A percentile compares a stretch with the other conserved stretches of the same genome.
phyloP scores from a whole-genome alignment of 2,329 filamentous ascomycete genomes.

The Akanthomyces uredinophilus region DNA sequence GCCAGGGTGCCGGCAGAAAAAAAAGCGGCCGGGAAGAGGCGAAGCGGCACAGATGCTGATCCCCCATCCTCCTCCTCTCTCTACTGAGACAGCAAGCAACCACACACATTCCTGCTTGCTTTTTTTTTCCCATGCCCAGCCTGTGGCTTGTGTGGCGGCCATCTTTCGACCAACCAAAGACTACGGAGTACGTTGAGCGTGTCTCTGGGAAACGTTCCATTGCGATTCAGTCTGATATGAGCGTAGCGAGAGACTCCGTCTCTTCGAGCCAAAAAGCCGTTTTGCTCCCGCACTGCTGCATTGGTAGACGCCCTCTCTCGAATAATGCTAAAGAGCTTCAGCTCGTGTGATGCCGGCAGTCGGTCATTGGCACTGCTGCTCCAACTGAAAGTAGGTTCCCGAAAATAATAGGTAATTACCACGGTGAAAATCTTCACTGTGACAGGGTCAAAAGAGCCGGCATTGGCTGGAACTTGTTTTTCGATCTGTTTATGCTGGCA shows the following conservation, averaged over 20 bases:
- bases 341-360: background rate
- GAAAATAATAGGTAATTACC: background rate
- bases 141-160: background rate
- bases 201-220: background rate
- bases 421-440: background rate
- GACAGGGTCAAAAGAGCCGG: background rate
- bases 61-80: background rate
- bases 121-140: background rate
- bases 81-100: background rate
- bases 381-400: background rate
- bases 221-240: background rate
- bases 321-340: background rate
- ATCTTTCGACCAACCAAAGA: constrained; percentile 3
- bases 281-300: background rate
- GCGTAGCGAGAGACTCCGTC: background rate
- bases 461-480: background rate
- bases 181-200: background rate
- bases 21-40: background rate
- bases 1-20: background rate
- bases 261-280: background rate
- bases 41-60: constrained; percentile 1
- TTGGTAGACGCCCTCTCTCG: background rate
- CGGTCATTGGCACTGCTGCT: background rate
- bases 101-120: constrained; percentile 1
- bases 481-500: background rate